Evolutionary conservation across 164 flowering plant species (phyloP), one percentile per base, ranked within the genome.

Genomic region (Liquidambar formosana): DNA sequence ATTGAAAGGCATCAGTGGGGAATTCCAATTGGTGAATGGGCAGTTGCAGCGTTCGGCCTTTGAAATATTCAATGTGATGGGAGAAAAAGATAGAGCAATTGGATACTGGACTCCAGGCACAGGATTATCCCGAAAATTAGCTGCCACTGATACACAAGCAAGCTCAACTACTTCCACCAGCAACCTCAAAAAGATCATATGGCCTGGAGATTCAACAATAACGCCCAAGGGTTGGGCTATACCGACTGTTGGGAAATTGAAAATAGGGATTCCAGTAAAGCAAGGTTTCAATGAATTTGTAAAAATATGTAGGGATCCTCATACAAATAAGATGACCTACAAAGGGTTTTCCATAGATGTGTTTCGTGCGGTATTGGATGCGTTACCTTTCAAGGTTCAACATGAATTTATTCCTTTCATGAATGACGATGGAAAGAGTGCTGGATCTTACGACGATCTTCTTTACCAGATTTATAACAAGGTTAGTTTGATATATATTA

Each of bases 51-150:
- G 72, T 5, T n/a, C 54, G 0, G 62, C 62, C 6, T 73, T 79
- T 43, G 78, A 84, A 61, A 78, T 86, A 58, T 74, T 78, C 16
- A 86, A 86, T 69, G 72, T 86, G 15, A 62, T 74, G 0, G 78
- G 84, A 1, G 69, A 68, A 2, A 81, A 79, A 0, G 79, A 60
- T 19, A 72, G 78, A 65, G 47, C 18, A 41, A 69, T 85, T 27
- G 87, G 89, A 1, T 73, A 63, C 33, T 86, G 88, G 88, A 70
- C 68, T 10, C 57, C 67, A 4, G 14, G 10, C 11, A 4, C 56
- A 46, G 82, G 83, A 43, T 25, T 82, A 19, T 26, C 57, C 2
- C 28, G 28, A 54, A 59, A 57, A 18, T 28, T 69, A 45, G 27
- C 22, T 2, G 3, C n/a, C 4, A 23, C 23, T 3, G 41, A 10